Conservation (phyloP, 192 early-diverging fungal genomes). For the Backusella parvicylindrica region DNA sequence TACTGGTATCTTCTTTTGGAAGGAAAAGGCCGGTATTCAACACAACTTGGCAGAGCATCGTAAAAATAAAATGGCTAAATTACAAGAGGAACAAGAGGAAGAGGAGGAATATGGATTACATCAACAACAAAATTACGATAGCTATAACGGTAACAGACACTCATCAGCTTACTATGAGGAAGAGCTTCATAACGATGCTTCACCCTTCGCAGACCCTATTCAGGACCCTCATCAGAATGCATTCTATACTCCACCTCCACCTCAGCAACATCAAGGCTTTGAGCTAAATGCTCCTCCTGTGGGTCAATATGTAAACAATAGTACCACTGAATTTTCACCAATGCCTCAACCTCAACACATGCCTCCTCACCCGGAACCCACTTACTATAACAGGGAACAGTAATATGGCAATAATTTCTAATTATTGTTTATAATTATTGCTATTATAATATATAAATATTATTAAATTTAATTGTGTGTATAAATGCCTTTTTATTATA, state of each 20-base stretch:
- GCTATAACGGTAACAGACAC: background rate
- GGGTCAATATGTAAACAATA: slow-evolving; percentile 7
- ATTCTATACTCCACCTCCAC: background rate
- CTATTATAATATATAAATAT: background rate
- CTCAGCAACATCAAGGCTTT: background rate
- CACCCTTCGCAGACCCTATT: background rate
- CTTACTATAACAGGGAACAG: background rate
- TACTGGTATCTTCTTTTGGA: slow-evolving; percentile 22
- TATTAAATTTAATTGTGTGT: background rate
- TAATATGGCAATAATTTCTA: background rate
- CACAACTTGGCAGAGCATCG: slow-evolving; percentile 20
- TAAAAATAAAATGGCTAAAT: slow-evolving; percentile 5
- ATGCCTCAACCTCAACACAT: slow-evolving; percentile 16
- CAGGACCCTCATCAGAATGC: background rate
- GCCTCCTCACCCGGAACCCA: slow-evolving; percentile 31
- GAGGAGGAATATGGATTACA: background rate
- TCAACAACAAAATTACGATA: background rate
- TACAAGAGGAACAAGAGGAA: background rate
- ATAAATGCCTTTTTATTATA: background rate
- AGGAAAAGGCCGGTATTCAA: slow-evolving; percentile 25
- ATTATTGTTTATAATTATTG: background rate
- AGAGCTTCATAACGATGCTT: background rate
- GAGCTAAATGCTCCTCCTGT: background rate
- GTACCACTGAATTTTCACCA: background rate
- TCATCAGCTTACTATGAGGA: background rate